A percentile compares a stretch with the other conserved stretches of the same genome.
Evolutionary conservation across 306 rosid genomes (phyloP).

Genomic region (Rosa lucieae): DNA sequence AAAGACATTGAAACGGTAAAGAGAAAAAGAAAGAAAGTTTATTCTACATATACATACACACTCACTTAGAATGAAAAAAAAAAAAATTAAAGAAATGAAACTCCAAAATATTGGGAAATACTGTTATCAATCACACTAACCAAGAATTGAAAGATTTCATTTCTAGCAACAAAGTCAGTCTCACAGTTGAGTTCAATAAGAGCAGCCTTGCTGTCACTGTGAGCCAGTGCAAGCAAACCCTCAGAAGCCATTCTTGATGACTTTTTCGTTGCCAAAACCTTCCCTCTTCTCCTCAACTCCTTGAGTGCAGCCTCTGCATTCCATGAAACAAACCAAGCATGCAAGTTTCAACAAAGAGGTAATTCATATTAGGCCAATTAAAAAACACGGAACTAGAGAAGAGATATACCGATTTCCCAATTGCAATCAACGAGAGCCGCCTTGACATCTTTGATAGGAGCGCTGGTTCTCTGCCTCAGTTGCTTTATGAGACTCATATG

Average conservation of each 20-base stretch:
- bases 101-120: background rate
- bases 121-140: slow-evolving; percentile 32
- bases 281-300: slow-evolving; percentile 81
- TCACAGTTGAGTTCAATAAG: slow-evolving; percentile 94
- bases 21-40: background rate
- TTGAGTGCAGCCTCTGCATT: slow-evolving; percentile 74
- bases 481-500: slow-evolving; percentile 68
- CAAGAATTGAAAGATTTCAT: slow-evolving; percentile 82
- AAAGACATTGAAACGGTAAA: background rate
- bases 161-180: slow-evolving; percentile 92
- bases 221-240: slow-evolving; percentile 84
- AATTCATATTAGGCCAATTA: background rate
- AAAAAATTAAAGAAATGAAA: background rate
- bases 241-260: slow-evolving; percentile 74
- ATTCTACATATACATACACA: too few species aligned
- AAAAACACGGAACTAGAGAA: background rate
- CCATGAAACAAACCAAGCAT: slow-evolving; percentile 1
- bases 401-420: slow-evolving; percentile 70
- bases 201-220: slow-evolving; percentile 53
- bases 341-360: background rate
- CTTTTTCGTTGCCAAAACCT: slow-evolving; percentile 74
- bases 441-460: slow-evolving; percentile 91
- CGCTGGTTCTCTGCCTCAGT: slow-evolving; percentile 82
- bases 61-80: too few species aligned
- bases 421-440: slow-evolving; percentile 69